Evolutionary conservation across 768 basidiomycete species (phyloP).

Genomic region (Russula ochroleuca): DNA sequence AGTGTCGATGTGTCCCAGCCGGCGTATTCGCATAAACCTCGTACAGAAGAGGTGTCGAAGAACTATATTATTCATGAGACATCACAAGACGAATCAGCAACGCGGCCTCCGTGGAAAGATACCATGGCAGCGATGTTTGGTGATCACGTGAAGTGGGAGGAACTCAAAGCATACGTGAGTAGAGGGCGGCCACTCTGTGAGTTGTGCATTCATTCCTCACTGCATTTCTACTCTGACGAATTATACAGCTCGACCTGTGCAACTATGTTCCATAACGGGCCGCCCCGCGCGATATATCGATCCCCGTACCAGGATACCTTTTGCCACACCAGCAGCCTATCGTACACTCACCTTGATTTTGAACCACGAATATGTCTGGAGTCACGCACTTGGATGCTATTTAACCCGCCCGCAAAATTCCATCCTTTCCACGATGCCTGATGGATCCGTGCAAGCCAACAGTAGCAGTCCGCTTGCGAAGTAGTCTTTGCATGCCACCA

Average conservation of each 20-base stretch:
- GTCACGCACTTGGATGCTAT: conserved; percentile 42
- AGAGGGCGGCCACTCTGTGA: conserved; percentile 63
- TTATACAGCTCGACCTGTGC: conserved; percentile 55
- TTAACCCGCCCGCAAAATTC: conserved; percentile 28
- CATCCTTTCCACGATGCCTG: not conserved
- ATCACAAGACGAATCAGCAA: conserved; percentile 42
- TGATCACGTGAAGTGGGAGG: conserved; percentile 76
- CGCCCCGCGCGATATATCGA: conserved; percentile 72
- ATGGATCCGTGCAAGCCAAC: not conserved
- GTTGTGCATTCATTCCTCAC: conserved; percentile 29
- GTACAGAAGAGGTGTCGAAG: conserved; percentile 50
- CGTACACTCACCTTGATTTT: conserved; percentile 56
- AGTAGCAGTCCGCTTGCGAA: not conserved
- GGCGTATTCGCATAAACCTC: not conserved
- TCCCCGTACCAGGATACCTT: conserved; percentile 76
- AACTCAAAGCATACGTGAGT: conserved; percentile 57
- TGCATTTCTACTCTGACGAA: conserved; percentile 4
- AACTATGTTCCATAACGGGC: conserved; percentile 76
- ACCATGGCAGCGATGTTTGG: conserved; percentile 86
- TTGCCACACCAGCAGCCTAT: conserved; percentile 65
- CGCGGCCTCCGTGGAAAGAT: conserved; percentile 59
- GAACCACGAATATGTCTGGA: conserved; percentile 69
- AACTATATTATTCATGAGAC: conserved; percentile 71
- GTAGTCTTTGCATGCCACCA: not conserved
- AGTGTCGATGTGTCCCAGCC: not conserved